These are phyloP conservation scores for Candida patagonica DNA, from an alignment of 805 yeast species.

Conservation along the genomic window DNA sequence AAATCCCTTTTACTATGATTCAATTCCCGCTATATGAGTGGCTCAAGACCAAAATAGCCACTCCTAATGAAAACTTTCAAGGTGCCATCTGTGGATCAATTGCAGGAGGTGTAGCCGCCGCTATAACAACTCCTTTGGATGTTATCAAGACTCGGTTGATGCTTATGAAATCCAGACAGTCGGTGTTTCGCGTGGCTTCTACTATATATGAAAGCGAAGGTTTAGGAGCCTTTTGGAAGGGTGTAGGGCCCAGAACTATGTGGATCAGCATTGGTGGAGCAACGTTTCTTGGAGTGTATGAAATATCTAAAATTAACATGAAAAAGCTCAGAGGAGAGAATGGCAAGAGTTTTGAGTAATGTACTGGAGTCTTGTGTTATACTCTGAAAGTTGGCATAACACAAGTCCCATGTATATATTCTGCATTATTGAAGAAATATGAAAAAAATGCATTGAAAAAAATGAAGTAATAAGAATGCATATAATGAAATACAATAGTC, in stretches of 20 bases:
- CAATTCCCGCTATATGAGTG: constrained; percentile 92
- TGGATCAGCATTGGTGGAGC: constrained; percentile 99
- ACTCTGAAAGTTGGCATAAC: too few relatives aligned
- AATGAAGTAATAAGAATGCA: too few relatives aligned
- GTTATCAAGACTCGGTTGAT: constrained; percentile 89
- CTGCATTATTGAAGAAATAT: too few relatives aligned
- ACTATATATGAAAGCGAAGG: constrained; percentile 68
- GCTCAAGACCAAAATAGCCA: constrained; percentile 43
- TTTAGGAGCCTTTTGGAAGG: constrained; percentile 57
- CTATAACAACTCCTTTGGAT: constrained; percentile 88
- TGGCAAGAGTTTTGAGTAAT: background rate
- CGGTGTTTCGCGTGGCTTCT: constrained; percentile 39
- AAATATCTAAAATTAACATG: constrained; percentile 32
- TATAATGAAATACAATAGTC: too few relatives aligned
- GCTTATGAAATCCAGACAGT: constrained; percentile 48
- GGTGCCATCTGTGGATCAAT: constrained; percentile 88
- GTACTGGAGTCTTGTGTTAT: background rate
- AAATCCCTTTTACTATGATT: constrained; percentile 91
- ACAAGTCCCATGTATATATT: too few relatives aligned
- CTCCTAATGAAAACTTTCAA: constrained; percentile 36
- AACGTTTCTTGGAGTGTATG: constrained; percentile 90
- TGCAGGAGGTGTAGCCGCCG: constrained; percentile 94
- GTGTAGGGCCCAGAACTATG: constrained; percentile 90
- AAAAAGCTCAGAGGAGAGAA: background rate
- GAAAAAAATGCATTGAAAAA: too few relatives aligned